These are phyloP conservation scores for Cucumis variabilis DNA, from an alignment of 331 rosid species.

Conservation along the genomic window DNA sequence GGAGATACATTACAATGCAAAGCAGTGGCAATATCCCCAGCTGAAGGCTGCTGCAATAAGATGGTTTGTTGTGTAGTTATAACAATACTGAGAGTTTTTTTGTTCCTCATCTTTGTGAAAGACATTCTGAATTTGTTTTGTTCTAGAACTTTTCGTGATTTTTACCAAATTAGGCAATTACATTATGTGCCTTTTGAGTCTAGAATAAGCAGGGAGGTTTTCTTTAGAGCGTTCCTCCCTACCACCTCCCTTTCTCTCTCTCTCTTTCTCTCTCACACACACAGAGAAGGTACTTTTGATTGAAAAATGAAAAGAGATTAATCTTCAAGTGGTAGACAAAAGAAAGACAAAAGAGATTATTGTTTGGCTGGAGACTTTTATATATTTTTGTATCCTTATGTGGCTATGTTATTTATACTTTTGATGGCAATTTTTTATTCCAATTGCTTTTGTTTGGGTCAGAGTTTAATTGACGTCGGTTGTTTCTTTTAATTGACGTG, in stretches of 20 bases:
- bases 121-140: background rate
- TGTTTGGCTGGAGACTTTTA: no score
- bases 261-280: no score
- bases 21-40: slow-evolving; percentile 64
- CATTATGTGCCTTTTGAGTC: background rate
- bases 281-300: no score
- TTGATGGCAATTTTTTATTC: no score
- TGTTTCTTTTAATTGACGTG: no score
- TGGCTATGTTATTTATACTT: no score
- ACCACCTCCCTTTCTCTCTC: no score
- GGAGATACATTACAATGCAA: background rate
- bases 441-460: background rate
- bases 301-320: no score
- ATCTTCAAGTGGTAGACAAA: no score
- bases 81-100: slow-evolving; percentile 67
- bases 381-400: no score
- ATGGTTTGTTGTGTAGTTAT: slow-evolving; percentile 56
- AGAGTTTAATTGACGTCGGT: background rate
- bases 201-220: background rate
- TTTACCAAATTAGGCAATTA: background rate
- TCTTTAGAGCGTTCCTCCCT: background rate
- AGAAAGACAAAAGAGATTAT: no score
- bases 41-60: slow-evolving; percentile 80
- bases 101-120: slow-evolving; percentile 44
- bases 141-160: background rate